These are phyloP conservation scores for Sesbania bispinosa DNA, from an alignment of 306 rosid species.

Conservation along the genomic window DNA sequence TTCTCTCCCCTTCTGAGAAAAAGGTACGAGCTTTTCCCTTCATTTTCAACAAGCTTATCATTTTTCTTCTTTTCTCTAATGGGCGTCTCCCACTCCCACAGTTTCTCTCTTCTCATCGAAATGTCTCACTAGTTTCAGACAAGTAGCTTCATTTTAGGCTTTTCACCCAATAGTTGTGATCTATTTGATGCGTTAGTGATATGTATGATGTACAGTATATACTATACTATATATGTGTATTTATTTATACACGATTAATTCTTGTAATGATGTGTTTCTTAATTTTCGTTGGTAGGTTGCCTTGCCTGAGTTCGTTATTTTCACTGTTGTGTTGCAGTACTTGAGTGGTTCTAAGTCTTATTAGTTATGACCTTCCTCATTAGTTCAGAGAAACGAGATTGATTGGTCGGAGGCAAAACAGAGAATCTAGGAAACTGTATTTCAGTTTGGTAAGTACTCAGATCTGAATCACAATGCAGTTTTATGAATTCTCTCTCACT, in stretches of 20 bases:
- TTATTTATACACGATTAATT: background rate
- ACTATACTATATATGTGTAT: background rate
- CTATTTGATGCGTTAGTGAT: background rate
- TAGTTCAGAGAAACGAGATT: slow-evolving; percentile 37
- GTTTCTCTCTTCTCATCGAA: background rate
- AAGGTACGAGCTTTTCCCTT: slow-evolving; percentile 42
- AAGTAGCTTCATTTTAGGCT: background rate
- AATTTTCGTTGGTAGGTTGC: slow-evolving; percentile 14
- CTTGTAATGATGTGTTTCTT: background rate
- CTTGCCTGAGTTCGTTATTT: slow-evolving; percentile 27
- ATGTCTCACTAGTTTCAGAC: background rate
- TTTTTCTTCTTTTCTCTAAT: slow-evolving; percentile 4
- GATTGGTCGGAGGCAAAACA: slow-evolving; percentile 34
- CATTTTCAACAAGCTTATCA: slow-evolving; percentile 22
- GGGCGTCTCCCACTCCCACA: slow-evolving; percentile 9
- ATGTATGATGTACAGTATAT: background rate
- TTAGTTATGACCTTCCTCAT: slow-evolving; percentile 9
- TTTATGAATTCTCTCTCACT: slow-evolving; percentile 1
- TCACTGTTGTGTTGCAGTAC: slow-evolving; percentile 24
- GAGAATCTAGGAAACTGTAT: slow-evolving; percentile 33
- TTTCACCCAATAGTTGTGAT: slow-evolving; percentile 5
- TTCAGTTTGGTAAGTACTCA: slow-evolving; percentile 57
- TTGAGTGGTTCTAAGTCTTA: slow-evolving; percentile 13
- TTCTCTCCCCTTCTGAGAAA: slow-evolving; percentile 19
- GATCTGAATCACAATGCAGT: slow-evolving; percentile 58